phyloP scores from a whole-genome alignment of 1,284 basidiomycete species.

The Ceratobasidium sp. region DNA sequence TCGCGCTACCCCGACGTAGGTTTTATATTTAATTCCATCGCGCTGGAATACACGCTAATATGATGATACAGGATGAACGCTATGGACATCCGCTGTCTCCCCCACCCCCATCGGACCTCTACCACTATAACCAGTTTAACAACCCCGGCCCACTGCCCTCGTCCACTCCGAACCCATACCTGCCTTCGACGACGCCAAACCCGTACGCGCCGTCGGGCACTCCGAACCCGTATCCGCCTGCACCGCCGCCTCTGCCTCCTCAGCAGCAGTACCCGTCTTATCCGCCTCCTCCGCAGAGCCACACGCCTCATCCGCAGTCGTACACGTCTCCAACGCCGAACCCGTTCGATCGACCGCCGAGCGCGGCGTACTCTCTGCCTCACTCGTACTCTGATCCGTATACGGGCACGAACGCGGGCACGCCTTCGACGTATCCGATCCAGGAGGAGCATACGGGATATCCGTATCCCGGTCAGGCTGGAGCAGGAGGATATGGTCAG shows the following conservation, averaged over 20 bases:
- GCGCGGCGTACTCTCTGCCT: conserved; percentile 31
- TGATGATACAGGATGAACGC: conserved; percentile 25
- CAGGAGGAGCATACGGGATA: conserved; percentile 36
- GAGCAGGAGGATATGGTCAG: conserved; percentile 5
- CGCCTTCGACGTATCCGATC: conserved; percentile 27
- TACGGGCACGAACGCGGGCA: not conserved
- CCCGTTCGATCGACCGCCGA: conserved; percentile 39
- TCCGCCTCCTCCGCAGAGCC: conserved; percentile 19
- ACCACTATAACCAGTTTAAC: conserved; percentile 40
- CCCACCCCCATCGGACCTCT: conserved; percentile 32
- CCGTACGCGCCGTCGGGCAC: not conserved
- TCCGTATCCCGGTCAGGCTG: not conserved
- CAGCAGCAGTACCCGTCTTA: conserved; percentile 8
- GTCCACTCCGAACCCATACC: conserved; percentile 25
- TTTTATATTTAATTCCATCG: not conserved
- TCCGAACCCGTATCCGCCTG: conserved; percentile 24
- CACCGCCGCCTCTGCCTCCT: not conserved
- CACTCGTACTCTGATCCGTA: conserved; percentile 30
- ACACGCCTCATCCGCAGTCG: conserved; percentile 33
- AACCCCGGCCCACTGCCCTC: conserved; percentile 31
- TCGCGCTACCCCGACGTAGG: conserved; percentile 41
- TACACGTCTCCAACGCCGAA: conserved; percentile 38
- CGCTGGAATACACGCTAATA: not conserved
- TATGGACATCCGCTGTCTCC: conserved; percentile 41
- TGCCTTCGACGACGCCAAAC: conserved; percentile 7